Conservation (phyloP, 352 stramenopile genomes). For the Phytophthora cryptogea region DNA sequence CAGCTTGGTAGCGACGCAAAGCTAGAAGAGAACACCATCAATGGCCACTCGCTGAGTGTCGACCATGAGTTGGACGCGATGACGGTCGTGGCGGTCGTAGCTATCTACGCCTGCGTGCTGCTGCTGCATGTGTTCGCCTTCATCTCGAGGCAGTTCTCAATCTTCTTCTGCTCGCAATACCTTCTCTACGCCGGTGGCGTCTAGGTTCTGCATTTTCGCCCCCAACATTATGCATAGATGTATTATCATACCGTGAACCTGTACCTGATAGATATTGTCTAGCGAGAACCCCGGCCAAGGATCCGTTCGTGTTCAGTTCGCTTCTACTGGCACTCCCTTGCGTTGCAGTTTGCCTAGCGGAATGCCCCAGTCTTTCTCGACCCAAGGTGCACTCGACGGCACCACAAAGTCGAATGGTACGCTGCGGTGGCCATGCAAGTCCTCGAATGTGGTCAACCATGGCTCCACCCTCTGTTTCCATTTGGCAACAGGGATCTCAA, state of each 20-base stretch:
- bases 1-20: conserved; percentile 9
- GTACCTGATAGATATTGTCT: too few relatives aligned
- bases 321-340: neutral
- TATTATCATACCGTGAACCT: too few relatives aligned
- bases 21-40: conserved; percentile 4
- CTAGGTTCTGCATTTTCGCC: neutral
- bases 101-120: conserved; percentile 54
- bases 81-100: conserved; percentile 44
- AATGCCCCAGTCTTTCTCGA: conserved; percentile 61
- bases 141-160: conserved; percentile 62
- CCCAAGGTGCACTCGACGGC: conserved; percentile 62
- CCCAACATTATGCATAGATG: neutral
- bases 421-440: conserved; percentile 31
- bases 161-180: conserved; percentile 79
- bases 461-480: conserved; percentile 1
- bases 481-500: neutral
- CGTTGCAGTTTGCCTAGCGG: neutral
- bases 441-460: conserved; percentile 1
- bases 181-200: conserved; percentile 42
- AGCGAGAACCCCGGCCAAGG: too few relatives aligned
- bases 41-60: conserved; percentile 25
- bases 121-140: conserved; percentile 57
- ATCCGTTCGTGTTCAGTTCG: too few relatives aligned
- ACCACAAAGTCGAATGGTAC: conserved; percentile 85
- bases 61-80: conserved; percentile 50